Percentiles rank a stretch among this genome's conserved stretches.
Conservation (phyloP, 768 basidiomycete genomes). For the Mycena leptocephala region DNA sequence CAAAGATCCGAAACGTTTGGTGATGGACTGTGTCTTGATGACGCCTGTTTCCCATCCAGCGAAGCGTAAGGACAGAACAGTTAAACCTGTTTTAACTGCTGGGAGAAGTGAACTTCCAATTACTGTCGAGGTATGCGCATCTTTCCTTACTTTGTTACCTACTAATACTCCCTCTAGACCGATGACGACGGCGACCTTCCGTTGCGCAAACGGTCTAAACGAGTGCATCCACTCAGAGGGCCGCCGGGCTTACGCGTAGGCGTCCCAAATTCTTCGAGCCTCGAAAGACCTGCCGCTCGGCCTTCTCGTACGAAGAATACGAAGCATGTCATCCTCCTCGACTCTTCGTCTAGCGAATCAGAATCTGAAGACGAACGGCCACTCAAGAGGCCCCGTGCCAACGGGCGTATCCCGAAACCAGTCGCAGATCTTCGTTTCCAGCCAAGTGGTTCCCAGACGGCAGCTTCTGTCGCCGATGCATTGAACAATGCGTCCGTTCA, state of each 20-base stretch:
- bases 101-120: neutral
- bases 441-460: neutral
- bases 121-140: neutral
- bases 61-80: conserved; percentile 11
- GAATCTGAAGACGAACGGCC: conserved; percentile 24
- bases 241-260: neutral
- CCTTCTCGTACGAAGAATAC: neutral
- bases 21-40: conserved; percentile 21
- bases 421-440: neutral
- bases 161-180: neutral
- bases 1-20: neutral
- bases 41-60: neutral
- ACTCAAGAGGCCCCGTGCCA: neutral
- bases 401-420: neutral
- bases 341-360: neutral
- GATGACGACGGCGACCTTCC: neutral
- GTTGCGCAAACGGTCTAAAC: neutral
- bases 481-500: conserved; percentile 28
- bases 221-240: neutral
- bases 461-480: conserved; percentile 31
- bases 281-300: neutral
- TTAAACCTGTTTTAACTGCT: neutral
- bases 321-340: neutral
- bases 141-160: neutral
- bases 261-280: neutral